Evolutionary conservation across 2,329 filamentous ascomycete genomes (phyloP).

Genomic region (Dactylellina cionopaga): DNA sequence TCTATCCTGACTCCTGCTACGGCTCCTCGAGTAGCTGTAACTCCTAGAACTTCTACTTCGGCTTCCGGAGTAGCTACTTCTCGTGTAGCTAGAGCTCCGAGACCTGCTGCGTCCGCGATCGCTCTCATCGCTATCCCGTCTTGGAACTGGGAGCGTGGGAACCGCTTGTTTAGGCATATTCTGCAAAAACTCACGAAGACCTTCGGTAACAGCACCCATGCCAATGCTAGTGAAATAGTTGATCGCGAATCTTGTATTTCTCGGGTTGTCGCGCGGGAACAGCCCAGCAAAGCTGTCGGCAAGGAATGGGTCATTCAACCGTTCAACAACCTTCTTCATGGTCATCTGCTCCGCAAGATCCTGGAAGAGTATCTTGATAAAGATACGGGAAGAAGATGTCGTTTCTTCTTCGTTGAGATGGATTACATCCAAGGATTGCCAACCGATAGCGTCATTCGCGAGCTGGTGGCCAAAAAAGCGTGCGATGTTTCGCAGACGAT

Average conservation of each 20-base stretch:
- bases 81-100: constrained; percentile 44
- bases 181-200: constrained; percentile 89
- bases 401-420: constrained; percentile 97
- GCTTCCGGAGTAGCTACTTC: constrained; percentile 37
- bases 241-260: constrained; percentile 95
- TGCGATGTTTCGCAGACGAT: constrained; percentile 91
- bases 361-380: constrained; percentile 97
- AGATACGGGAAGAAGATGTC: constrained; percentile 94
- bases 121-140: constrained; percentile 42
- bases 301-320: constrained; percentile 80
- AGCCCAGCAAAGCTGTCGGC: constrained; percentile 80
- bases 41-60: constrained; percentile 44
- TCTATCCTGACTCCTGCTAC: constrained; percentile 59
- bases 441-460: constrained; percentile 85
- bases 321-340: constrained; percentile 78
- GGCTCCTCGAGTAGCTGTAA: constrained; percentile 54
- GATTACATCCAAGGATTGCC: constrained; percentile 86
- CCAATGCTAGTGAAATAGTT: constrained; percentile 99
- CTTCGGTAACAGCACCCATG: constrained; percentile 92
- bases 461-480: constrained; percentile 94
- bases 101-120: constrained; percentile 34
- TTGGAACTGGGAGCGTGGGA: constrained; percentile 52
- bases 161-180: constrained; percentile 84
- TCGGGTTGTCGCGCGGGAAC: constrained; percentile 87
- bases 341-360: constrained; percentile 88